Percentiles rank a stretch among this genome's conserved stretches.
phyloP scores from a whole-genome alignment of 306 rosid species.

The Cucurbita moschata region DNA sequence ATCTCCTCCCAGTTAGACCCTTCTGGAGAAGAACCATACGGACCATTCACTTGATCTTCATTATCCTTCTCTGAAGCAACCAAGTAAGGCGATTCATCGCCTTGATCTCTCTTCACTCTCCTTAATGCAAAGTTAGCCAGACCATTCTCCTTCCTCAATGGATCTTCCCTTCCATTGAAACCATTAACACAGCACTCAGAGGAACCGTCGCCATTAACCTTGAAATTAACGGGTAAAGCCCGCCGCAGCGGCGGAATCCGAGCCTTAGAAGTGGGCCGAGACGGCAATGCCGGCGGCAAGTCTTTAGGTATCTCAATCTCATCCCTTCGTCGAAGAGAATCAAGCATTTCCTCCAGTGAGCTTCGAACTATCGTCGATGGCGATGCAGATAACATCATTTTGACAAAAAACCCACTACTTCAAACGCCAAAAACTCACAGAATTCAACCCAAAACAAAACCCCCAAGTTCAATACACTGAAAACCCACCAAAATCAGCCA shows the following conservation, averaged over 20 bases:
- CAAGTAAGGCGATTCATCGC: slow-evolving; percentile 56
- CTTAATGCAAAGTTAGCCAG: slow-evolving; percentile 44
- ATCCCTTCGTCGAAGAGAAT: slow-evolving; percentile 65
- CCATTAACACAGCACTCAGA: slow-evolving; percentile 21
- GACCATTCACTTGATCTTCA: slow-evolving; percentile 9
- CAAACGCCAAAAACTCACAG: slow-evolving; percentile 13
- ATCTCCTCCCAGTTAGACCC: slow-evolving; percentile 45
- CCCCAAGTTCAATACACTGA: slow-evolving; percentile 15
- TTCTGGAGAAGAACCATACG: slow-evolving; percentile 15
- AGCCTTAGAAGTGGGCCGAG: slow-evolving; percentile 63
- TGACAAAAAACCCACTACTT: slow-evolving; percentile 3
- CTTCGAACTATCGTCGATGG: slow-evolving; percentile 54
- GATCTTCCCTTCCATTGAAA: slow-evolving; percentile 23
- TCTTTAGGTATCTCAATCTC: slow-evolving; percentile 67
- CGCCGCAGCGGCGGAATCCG: slow-evolving; percentile 64
- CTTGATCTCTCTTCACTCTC: slow-evolving; percentile 31
- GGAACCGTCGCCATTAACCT: slow-evolving; percentile 7
- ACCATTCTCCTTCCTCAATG: slow-evolving; percentile 30
- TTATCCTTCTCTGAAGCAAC: slow-evolving; percentile 19
- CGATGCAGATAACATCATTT: slow-evolving; percentile 58
- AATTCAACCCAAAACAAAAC: not conserved
- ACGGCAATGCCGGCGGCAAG: slow-evolving; percentile 90
- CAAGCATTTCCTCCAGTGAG: slow-evolving; percentile 94
- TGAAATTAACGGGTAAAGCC: slow-evolving; percentile 48
- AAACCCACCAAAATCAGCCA: not conserved